These are phyloP conservation scores for Sindora glabra DNA, from an alignment of 306 rosid species.

Conservation along the genomic window DNA sequence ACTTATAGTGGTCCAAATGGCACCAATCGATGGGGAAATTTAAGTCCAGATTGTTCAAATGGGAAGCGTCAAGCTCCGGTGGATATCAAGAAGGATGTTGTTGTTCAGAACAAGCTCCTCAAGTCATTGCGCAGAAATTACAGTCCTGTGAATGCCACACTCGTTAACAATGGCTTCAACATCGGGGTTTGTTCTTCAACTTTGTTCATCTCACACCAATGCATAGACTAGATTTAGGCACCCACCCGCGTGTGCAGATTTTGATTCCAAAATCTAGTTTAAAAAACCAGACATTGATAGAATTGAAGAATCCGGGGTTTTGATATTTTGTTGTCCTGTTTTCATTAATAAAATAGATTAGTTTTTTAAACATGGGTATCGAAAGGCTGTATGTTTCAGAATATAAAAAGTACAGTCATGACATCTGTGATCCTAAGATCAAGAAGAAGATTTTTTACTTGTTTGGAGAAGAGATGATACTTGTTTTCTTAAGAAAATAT, in stretches of 20 bases:
- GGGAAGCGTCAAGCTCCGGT: conserved; percentile 76
- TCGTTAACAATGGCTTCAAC: conserved; percentile 55
- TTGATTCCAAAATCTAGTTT: no score
- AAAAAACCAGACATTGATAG: background rate
- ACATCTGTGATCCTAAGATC: no score
- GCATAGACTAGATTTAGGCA: no score
- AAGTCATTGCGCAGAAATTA: conserved; percentile 38
- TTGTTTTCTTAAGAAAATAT: no score
- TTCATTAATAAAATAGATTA: background rate
- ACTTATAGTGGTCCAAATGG: conserved; percentile 50
- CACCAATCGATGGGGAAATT: conserved; percentile 61
- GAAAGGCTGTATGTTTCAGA: no score
- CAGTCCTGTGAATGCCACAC: conserved; percentile 41
- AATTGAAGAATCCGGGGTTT: no score
- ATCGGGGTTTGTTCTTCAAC: conserved; percentile 55
- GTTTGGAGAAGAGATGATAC: no score
- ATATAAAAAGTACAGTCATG: no score
- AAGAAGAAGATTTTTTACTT: no score
- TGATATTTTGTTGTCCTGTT: background rate
- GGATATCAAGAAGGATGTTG: conserved; percentile 19
- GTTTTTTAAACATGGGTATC: no score
- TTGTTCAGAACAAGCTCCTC: conserved; percentile 9
- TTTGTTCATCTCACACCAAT: no score
- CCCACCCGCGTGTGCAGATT: no score
- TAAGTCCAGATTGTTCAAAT: conserved; percentile 51